A percentile compares a stretch with the other conserved stretches of the same genome.
Conservation (phyloP, 768 basidiomycete species). For the Dictyophora rubrovolvata region DNA sequence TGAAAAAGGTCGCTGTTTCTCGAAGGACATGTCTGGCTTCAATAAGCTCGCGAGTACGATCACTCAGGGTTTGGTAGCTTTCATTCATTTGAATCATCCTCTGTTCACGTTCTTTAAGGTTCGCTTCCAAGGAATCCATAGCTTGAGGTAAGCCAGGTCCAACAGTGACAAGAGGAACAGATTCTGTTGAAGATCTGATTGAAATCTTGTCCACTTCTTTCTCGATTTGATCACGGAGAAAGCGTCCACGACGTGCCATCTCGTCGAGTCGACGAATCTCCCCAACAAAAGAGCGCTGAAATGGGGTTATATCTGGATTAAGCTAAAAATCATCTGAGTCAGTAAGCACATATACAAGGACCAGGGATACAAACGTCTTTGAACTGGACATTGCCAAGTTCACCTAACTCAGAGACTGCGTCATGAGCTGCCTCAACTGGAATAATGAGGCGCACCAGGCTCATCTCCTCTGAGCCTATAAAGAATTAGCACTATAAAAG, state of each 20-base stretch:
- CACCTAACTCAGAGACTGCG: slow-evolving; percentile 89
- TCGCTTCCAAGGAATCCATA: slow-evolving; percentile 86
- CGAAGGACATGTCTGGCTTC: slow-evolving; percentile 91
- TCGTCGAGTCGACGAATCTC: slow-evolving; percentile 94
- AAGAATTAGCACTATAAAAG: slow-evolving; percentile 9
- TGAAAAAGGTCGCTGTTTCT: slow-evolving; percentile 95
- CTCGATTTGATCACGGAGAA: slow-evolving; percentile 78
- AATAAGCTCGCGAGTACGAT: slow-evolving; percentile 74
- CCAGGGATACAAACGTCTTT: slow-evolving; percentile 52
- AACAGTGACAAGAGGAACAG: slow-evolving; percentile 75
- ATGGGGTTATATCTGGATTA: slow-evolving; percentile 91
- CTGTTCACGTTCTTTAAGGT: slow-evolving; percentile 76
- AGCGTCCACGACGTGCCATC: slow-evolving; percentile 88
- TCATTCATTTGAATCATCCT: slow-evolving; percentile 85
- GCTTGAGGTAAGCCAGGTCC: slow-evolving; percentile 90
- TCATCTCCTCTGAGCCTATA: slow-evolving; percentile 94
- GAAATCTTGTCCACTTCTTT: slow-evolving; percentile 77
- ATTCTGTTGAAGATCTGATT: slow-evolving; percentile 78
- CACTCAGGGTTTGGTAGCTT: slow-evolving; percentile 80
- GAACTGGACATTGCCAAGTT: slow-evolving; percentile 93
- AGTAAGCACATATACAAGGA: slow-evolving; percentile 4
- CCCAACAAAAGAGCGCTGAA: slow-evolving; percentile 95
- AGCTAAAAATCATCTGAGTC: slow-evolving; percentile 39
- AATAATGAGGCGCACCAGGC: slow-evolving; percentile 92
- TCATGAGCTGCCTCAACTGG: slow-evolving; percentile 97